Base-by-base conservation (phyloP, 345 rosid genomes). In the Camelina sativa region DNA sequence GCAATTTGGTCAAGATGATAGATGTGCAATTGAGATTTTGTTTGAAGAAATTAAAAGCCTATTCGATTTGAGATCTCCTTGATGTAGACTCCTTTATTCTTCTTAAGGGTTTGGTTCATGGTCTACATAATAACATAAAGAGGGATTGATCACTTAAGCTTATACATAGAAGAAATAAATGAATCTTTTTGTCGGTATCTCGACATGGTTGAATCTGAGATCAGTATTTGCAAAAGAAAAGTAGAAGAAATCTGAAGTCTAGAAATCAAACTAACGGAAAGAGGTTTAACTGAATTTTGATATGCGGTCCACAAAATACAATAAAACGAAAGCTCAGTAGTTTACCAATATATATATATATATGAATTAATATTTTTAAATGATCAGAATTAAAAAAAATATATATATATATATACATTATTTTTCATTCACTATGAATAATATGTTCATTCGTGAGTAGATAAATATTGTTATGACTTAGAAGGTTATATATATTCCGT, bases 21-120 rank as follows among this genome's bases (percentile, higher is more conserved):
- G 28, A 25, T 25, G 28, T 25, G 28, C 28, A 25, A 25, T 61
- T 61, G 64, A 52, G 50, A 43, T 61, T 70, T 61, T 58, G 74
- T 71, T 83, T 72, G 83, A 82, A 82, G 80, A 75, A 51, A 47
- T 78, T 37, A 37, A 48, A 74, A 74, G 71, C 35, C 41, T 76
- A 76, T 82, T 79, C 85, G 80, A 32, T 67, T 57, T 80, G 61
- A 83, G 82, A 87, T 89, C 95, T 85, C 71, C 43, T 25, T 51
- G 90, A 89, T 72, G 66, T 67, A 46, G 90, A 84, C 87, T 43
- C 28, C 20, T 57, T 57, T 76, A 53, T 57, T 44, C 20, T 68
- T 72, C 74, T 46, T 23, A 66, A 62, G 22, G 74, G 52, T 48
- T 47, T 30, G 20, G 72, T 64, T 67, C 40, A 30, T 72, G 53